These are phyloP conservation scores for Alternaria arbusti DNA, from an alignment of 2,329 filamentous ascomycete genomes.

Conservation along the genomic window DNA sequence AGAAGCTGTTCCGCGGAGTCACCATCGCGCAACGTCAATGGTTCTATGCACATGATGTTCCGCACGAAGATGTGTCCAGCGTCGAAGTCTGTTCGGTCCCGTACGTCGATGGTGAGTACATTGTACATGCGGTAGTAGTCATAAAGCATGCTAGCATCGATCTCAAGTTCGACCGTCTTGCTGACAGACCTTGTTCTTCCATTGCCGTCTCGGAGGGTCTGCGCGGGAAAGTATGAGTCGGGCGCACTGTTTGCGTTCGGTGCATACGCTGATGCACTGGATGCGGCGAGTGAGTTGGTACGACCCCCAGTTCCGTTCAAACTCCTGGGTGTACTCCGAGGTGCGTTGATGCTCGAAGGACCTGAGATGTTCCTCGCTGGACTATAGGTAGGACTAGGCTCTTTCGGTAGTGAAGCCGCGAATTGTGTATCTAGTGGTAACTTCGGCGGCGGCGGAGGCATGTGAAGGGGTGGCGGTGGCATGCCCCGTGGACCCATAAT, in stretches of 20 bases:
- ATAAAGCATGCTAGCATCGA: constrained; percentile 73
- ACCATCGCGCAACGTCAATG: constrained; percentile 73
- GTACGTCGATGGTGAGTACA: constrained; percentile 85
- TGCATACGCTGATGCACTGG: constrained; percentile 45
- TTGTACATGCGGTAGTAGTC: constrained; percentile 71
- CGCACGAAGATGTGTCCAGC: constrained; percentile 86
- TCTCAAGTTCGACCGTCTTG: constrained; percentile 63
- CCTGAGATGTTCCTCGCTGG: constrained; percentile 75
- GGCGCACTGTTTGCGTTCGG: constrained; percentile 44
- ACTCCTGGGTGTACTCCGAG: constrained; percentile 68
- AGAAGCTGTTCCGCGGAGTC: constrained; percentile 68
- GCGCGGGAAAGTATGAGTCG: constrained; percentile 53
- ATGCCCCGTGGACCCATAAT: constrained; percentile 61
- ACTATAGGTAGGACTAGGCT: constrained; percentile 78
- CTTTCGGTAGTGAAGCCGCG: constrained; percentile 68
- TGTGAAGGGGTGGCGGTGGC: constrained; percentile 46
- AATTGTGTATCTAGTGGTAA: constrained; percentile 59
- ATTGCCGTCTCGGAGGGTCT: constrained; percentile 18
- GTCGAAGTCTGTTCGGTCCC: constrained; percentile 80
- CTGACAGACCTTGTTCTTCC: constrained; percentile 52
- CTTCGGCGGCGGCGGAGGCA: constrained; percentile 51
- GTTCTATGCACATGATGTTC: constrained; percentile 88
- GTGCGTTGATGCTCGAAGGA: constrained; percentile 68
- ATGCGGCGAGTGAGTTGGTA: constrained; percentile 60
- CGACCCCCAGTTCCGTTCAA: constrained; percentile 63